Base-by-base conservation (phyloP, 306 rosid species). In the Sicyos edulis region DNA sequence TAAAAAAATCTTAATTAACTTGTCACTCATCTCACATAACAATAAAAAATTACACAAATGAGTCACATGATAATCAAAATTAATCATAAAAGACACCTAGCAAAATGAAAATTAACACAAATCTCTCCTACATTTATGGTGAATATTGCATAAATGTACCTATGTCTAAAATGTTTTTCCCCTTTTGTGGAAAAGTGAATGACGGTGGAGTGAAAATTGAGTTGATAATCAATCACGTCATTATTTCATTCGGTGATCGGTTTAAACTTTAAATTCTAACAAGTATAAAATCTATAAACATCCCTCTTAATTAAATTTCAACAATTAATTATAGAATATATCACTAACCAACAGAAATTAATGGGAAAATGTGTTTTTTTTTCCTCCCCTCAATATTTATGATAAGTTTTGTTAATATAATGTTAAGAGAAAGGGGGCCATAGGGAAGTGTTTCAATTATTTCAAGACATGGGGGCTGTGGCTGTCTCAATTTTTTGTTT, bases 401-500 rank as follows among this genome's bases (percentile, higher is more conserved):
- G 9, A 12, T 22, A 57, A 58, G 64, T 21, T 57, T 58, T 26
- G 4, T 24, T 58, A 22, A 63, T 62, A n/a, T 16, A 8, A 16
- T 16, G 70, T 63, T 17, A n/a, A 63, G 5, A n/a, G 7, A 6
- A 63, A n/a, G 20, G 15, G 8, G 16, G 26, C 14, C 70, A 63
- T 63, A 37, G 49, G 69, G 69, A 49, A 22, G 37, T 20, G 72
- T 42, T 47, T 68, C 54, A 68, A 44, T 68, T 17, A 68, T 68
- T 50, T 20, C 55, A 5, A 68, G 37, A 68, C 54, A 68, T 40
- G 50, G 56, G 20, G 55, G 53, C n/a, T 44, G 11, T 24, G 58
- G 65, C 77, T 73, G 76, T 63, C 50, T 72, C 73, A 56, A 13
- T 72, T 8, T 61, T 32, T 61, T 29, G 5, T 32, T 61, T 15